Conservation (phyloP, 768 basidiomycete species). For the Lentinula aciculospora region DNA sequence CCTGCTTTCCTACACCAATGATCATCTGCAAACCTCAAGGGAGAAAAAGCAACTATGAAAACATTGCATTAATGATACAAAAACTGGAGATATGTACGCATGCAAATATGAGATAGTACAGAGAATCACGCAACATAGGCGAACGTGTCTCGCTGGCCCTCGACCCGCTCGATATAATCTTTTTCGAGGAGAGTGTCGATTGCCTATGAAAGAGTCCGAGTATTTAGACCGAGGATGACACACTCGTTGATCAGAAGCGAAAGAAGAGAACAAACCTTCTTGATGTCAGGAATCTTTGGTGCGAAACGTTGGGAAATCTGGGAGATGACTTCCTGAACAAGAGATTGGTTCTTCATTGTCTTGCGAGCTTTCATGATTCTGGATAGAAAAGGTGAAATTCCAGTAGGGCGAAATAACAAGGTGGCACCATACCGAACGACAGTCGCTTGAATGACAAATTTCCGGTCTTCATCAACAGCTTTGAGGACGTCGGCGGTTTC, state of each 20-base stretch:
- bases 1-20: neutral
- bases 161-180: conserved; percentile 95
- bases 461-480: conserved; percentile 94
- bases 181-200: conserved; percentile 92
- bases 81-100: conserved; percentile 13
- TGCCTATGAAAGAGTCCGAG: conserved; percentile 41
- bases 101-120: conserved; percentile 9
- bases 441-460: conserved; percentile 92
- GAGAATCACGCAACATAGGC: conserved; percentile 27
- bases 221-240: neutral
- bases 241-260: neutral
- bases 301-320: conserved; percentile 85
- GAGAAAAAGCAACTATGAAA: neutral
- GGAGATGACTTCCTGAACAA: conserved; percentile 87
- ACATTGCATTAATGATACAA: conserved; percentile 8
- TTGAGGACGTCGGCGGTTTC: conserved; percentile 87
- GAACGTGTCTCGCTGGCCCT: conserved; percentile 76
- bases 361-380: conserved; percentile 96
- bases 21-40: neutral
- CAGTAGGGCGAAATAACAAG: neutral
- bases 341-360: conserved; percentile 88
- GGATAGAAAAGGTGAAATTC: neutral
- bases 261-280: conserved; percentile 56
- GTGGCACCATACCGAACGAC: conserved; percentile 64
- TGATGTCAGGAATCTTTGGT: conserved; percentile 94